phyloP scores from a whole-genome alignment of 768 basidiomycete species.

The Atractiella rhizophila region DNA sequence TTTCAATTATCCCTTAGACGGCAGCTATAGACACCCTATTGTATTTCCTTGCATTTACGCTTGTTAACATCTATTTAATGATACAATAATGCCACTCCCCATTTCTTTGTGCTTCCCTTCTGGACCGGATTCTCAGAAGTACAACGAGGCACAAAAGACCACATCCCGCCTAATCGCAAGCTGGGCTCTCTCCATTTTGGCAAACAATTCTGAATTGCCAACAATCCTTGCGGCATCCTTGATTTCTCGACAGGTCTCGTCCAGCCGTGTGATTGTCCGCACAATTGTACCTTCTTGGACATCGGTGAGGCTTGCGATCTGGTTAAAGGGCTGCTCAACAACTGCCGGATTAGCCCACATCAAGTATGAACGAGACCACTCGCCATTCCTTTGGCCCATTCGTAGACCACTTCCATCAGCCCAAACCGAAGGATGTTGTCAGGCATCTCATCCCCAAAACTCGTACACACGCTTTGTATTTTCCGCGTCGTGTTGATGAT shows the following conservation, averaged over 20 bases:
- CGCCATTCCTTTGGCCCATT: constrained; percentile 98
- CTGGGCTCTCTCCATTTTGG: constrained; percentile 93
- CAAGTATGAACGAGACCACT: constrained; percentile 13
- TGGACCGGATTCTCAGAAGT: too few species aligned
- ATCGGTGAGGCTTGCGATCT: constrained; percentile 77
- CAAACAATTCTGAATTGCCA: constrained; percentile 81
- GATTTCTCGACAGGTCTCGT: constrained; percentile 91
- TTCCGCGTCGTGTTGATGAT: too few species aligned
- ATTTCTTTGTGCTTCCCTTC: too few species aligned
- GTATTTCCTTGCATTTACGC: too few species aligned
- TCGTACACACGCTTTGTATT: constrained; percentile 37
- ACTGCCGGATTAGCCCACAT: neutral
- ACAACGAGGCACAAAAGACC: constrained; percentile 9
- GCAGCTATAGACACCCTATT: too few species aligned
- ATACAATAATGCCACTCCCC: too few species aligned
- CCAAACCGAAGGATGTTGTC: constrained; percentile 55
- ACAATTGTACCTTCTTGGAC: constrained; percentile 93
- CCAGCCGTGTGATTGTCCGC: constrained; percentile 75
- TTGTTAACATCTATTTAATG: too few species aligned
- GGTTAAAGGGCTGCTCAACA: constrained; percentile 58
- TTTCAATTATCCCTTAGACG: too few species aligned
- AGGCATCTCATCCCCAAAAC: constrained; percentile 29
- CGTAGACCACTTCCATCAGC: constrained; percentile 84
- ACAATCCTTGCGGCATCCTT: constrained; percentile 91
- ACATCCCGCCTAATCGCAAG: constrained; percentile 82